Conservation (phyloP, 2,329 filamentous ascomycete genomes). For the Xylaria sp. region DNA sequence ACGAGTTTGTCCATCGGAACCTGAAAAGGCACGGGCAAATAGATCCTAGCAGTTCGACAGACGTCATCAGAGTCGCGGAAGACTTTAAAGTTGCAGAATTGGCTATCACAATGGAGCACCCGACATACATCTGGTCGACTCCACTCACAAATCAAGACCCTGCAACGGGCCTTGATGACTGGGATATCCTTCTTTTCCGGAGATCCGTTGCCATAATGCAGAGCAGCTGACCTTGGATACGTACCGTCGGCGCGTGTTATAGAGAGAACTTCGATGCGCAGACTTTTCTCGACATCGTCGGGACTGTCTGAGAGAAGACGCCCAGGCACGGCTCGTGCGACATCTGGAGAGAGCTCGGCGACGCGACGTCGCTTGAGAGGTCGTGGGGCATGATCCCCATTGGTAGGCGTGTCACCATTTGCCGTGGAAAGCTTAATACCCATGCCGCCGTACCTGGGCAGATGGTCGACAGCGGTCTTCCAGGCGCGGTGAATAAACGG, state of each 20-base stretch:
- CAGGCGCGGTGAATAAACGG: constrained; percentile 68
- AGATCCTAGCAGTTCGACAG: constrained; percentile 60
- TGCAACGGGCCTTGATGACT: constrained; percentile 56
- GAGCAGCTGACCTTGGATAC: constrained; percentile 51
- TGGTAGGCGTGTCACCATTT: constrained; percentile 52
- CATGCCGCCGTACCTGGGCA: constrained; percentile 55
- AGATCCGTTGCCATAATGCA: constrained; percentile 52
- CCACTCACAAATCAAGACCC: constrained; percentile 55
- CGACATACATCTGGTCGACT: constrained; percentile 51
- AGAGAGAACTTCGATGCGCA: constrained; percentile 66
- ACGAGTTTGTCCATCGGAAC: constrained; percentile 64
- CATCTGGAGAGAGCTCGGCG: constrained; percentile 54
- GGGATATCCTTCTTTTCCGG: constrained; percentile 52
- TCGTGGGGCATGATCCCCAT: constrained; percentile 54
- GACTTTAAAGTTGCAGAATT: constrained; percentile 64
- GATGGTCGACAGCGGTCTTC: constrained; percentile 60
- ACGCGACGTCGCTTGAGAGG: constrained; percentile 64
- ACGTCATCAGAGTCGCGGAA: constrained; percentile 61
- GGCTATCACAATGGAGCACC: constrained; percentile 64
- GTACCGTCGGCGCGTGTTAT: constrained; percentile 62
- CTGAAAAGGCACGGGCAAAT: constrained; percentile 61
- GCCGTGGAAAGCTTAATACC: constrained; percentile 57
- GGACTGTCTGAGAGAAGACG: constrained; percentile 43
- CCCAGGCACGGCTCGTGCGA: constrained; percentile 41
- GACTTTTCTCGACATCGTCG: constrained; percentile 52